Conservation (phyloP, 1,139 yeast species). For the Yamadazyma triangularis region DNA sequence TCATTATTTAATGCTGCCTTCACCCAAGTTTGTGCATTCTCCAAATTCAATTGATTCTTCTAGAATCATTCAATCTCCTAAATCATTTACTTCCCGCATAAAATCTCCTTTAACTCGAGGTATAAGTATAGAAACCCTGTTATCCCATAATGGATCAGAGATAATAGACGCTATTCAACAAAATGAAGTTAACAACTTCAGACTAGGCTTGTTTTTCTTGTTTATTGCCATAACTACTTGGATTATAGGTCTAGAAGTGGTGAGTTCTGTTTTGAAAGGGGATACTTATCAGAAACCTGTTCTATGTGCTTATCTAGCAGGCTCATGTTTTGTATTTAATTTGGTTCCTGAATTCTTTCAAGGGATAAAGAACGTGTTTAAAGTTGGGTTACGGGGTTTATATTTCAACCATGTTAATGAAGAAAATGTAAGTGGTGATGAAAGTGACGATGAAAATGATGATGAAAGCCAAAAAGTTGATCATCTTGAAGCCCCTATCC, state of each 20-base stretch:
- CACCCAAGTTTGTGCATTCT: neutral
- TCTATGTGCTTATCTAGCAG: conserved; percentile 43
- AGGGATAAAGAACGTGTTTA: too few species aligned
- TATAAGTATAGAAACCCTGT: conserved; percentile 7
- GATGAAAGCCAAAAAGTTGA: too few species aligned
- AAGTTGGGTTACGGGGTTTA: too few species aligned
- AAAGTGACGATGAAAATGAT: neutral
- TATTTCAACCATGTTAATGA: too few species aligned
- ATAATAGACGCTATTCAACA: conserved; percentile 43
- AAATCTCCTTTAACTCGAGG: conserved; percentile 11
- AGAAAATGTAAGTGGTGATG: neutral
- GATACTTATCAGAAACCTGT: conserved; percentile 46
- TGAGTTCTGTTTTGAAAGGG: conserved; percentile 45
- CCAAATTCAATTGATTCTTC: neutral
- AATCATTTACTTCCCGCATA: conserved; percentile 1
- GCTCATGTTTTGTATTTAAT: conserved; percentile 42
- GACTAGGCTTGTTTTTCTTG: conserved; percentile 38
- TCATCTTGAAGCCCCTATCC: conserved; percentile 12
- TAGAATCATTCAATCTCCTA: neutral
- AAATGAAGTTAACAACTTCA: conserved; percentile 40
- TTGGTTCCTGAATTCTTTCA: conserved; percentile 32
- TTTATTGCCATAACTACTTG: conserved; percentile 41
- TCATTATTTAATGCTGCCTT: too few species aligned
- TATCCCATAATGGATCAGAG: conserved; percentile 27
- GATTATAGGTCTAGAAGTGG: conserved; percentile 47